Base-by-base conservation (phyloP, 1,284 basidiomycete species). In the Rhodofomes roseus region DNA sequence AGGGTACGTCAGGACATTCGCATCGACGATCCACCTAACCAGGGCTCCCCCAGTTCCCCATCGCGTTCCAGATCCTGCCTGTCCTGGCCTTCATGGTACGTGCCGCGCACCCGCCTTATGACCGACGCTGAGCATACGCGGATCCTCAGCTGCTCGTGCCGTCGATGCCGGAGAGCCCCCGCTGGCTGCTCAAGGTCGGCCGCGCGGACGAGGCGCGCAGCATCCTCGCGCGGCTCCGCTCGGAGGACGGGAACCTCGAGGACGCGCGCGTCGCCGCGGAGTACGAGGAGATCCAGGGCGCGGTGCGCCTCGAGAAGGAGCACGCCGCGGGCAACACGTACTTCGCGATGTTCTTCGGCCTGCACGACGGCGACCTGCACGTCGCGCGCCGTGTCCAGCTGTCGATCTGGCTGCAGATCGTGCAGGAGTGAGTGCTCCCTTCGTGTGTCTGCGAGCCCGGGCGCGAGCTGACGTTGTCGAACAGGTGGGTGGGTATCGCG, bases 151-250 rank as follows among this genome's bases (percentile, higher is more conserved):
- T 52, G 7, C 34, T 52, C 50, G 50, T 52, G 2, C 50, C 50
- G n/a, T 52, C 50, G 31, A 52, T 52, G 50, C 50, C 78, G 61
- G 83, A 86, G 63, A 82, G 79, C 20, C 84, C 84, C 6, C 80
- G 84, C 52, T 85, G 81, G 79, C 76, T 84, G 23, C 70, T 83
- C 62, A 82, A 81, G 69, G 77, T 76, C 59, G 83, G 83, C 7
- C 76, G 79, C 5, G 65, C 72, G 31, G 77, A 77, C 4, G 77
- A 80, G 55, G 83, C 83, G 4, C 73, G 73, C 55, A 67, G 69
- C 18, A 76, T 82, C 58, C 73, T 83, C 39, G 70, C 71, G 2
- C 70, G 70, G 36, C 63, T 75, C 48, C 72, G 73, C 12, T 67
- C 68, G 6, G 70, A 73, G 27, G 65, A 63, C 39, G 71, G 70